phyloP scores from a whole-genome alignment of 169 alveolate genomes.

The Perkinsus marinus region DNA sequence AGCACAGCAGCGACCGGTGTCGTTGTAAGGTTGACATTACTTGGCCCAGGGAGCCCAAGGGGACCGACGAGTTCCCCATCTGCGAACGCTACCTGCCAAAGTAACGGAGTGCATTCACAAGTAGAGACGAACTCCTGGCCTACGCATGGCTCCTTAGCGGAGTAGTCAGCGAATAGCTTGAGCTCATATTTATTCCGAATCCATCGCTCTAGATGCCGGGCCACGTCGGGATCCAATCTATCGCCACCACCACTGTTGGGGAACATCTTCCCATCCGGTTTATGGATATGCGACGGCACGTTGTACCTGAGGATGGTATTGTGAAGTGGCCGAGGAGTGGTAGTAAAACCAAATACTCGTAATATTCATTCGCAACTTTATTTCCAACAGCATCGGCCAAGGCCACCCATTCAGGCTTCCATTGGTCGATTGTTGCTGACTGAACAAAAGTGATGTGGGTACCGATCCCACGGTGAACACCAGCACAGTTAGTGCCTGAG shows the following conservation, averaged over 20 bases:
- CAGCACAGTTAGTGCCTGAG: slow-evolving; percentile 53
- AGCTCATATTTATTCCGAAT: slow-evolving; percentile 28
- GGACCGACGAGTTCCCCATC: background rate
- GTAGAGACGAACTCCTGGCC: too few relatives aligned
- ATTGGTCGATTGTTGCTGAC: slow-evolving; percentile 53
- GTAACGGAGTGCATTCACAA: too few relatives aligned
- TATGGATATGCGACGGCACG: slow-evolving; percentile 7
- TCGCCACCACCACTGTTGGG: slow-evolving; percentile 12
- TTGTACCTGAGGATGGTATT: slow-evolving; percentile 9
- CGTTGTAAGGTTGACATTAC: background rate
- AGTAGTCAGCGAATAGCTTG: slow-evolving; percentile 5
- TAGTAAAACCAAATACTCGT: slow-evolving; percentile 14
- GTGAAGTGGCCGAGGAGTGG: background rate
- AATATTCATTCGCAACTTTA: slow-evolving; percentile 16
- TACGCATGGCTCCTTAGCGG: background rate
- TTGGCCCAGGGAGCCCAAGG: background rate
- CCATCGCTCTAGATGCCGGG: slow-evolving; percentile 20
- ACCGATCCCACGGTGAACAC: slow-evolving; percentile 62
- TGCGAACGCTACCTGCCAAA: background rate
- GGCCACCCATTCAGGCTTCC: slow-evolving; percentile 43
- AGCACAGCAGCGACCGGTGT: background rate
- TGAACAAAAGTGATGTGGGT: slow-evolving; percentile 57
- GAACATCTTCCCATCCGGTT: background rate
- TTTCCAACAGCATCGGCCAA: slow-evolving; percentile 22
- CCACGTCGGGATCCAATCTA: background rate